Evolutionary conservation across 2,329 filamentous ascomycete genomes (phyloP), one percentile per base, ranked within the genome.

Genomic region (Talaromyces rugulosus): DNA sequence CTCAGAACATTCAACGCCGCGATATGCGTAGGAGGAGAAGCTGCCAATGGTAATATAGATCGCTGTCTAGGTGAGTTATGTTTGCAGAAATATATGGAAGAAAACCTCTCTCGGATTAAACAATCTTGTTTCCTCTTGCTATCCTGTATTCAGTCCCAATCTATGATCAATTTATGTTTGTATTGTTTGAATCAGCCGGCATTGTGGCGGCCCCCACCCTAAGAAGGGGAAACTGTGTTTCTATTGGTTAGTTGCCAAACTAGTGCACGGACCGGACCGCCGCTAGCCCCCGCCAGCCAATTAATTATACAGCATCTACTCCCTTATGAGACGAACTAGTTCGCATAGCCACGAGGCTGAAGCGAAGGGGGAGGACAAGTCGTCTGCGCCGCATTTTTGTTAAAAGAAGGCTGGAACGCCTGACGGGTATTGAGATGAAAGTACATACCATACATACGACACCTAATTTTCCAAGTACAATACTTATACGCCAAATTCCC

Each of bases 371-470:
- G 28, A 27, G 9, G 4, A 27, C 18, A 53, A 16, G 27, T 16
- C 50, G 30, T 53, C 50, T 53, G 50, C 30, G 50, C 50, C 50
- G 30, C 50, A 53, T 31, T 53, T 53, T 53, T 53, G 28, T 53
- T 31, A 53, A 53, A 53, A 53, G 30, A 53, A 23, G 28, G 14
- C 16, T 31, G 31, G n/a, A 23, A 30, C 27, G n/a, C 16, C 27
- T 31, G 27, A 6, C 30, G 14, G 1, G 28, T 23, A 12, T 12
- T 53, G 14, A 8, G 14, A 12, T 31, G 27, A 31, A 31, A 53
- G 28, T 18, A 53, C 30, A 3, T 30, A n/a, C 50, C 30, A 3
- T 30, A n/a, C 50, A 30, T 23, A 16, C 28, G 4, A 23, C 28
- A 53, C 50, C 16, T 4, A 31, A 12, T 5, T 7, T 53, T 30